A percentile compares a stretch with the other conserved stretches of the same genome.
phyloP scores from a whole-genome alignment of 352 stramenopile species.

The Pythium rhizo-oryzae region DNA sequence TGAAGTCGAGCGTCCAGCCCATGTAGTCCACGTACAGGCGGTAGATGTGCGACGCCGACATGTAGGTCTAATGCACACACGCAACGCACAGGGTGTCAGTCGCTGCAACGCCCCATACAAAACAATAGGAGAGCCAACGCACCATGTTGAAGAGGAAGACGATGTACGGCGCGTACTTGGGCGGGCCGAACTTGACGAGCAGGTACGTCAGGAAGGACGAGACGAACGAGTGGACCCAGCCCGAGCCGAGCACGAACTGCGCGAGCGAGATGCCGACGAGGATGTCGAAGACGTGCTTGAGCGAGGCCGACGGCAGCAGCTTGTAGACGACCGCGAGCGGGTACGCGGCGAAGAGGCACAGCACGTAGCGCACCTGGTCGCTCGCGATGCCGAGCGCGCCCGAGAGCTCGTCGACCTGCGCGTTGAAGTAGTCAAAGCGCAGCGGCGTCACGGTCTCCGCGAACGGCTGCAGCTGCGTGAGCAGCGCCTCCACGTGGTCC shows the following conservation, averaged over 20 bases:
- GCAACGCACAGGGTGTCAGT: background rate
- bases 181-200: slow-evolving; percentile 72
- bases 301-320: slow-evolving; percentile 72
- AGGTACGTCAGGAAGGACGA: slow-evolving; percentile 90
- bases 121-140: background rate
- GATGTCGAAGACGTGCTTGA: slow-evolving; percentile 95
- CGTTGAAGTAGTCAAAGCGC: slow-evolving; percentile 54
- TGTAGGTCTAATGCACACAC: slow-evolving; percentile 3
- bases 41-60: slow-evolving; percentile 85
- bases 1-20: slow-evolving; percentile 89
- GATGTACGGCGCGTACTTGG: slow-evolving; percentile 65
- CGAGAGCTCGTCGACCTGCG: slow-evolving; percentile 46
- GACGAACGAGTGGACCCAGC: slow-evolving; percentile 96
- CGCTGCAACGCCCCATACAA: background rate
- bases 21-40: slow-evolving; percentile 97
- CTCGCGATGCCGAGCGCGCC: slow-evolving; percentile 43
- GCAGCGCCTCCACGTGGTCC: slow-evolving; percentile 47
- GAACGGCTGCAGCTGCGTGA: slow-evolving; percentile 59
- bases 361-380: slow-evolving; percentile 82
- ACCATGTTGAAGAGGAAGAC: slow-evolving; percentile 95
- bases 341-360: slow-evolving; percentile 95
- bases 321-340: slow-evolving; percentile 92
- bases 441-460: slow-evolving; percentile 58
- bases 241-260: slow-evolving; percentile 92
- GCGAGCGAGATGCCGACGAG: slow-evolving; percentile 91